These are phyloP conservation scores for Pichia sporocuriosa DNA, from an alignment of 805 yeast genomes.

Conservation along the genomic window DNA sequence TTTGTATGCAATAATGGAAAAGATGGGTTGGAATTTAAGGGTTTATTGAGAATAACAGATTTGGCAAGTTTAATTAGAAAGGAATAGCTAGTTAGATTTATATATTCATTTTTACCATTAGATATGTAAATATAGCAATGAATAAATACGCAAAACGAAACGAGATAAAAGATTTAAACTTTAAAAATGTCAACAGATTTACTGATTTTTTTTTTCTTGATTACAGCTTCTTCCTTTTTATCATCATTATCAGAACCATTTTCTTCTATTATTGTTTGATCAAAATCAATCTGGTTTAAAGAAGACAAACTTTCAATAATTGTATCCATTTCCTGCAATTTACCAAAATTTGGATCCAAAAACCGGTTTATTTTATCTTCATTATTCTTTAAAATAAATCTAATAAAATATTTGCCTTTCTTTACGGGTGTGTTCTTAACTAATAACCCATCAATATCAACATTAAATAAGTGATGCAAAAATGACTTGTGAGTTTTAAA, in stretches of 20 bases:
- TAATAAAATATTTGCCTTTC: slow-evolving; percentile 15
- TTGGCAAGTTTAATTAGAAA: slow-evolving; percentile 7
- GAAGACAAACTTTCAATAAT: slow-evolving; percentile 1
- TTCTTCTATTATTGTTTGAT: slow-evolving; percentile 10
- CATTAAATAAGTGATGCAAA: slow-evolving; percentile 11
- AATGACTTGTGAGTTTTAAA: slow-evolving; percentile 11
- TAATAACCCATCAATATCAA: slow-evolving; percentile 14
- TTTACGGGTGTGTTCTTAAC: slow-evolving; percentile 12
- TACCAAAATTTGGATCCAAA: slow-evolving; percentile 9
- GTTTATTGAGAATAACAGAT: slow-evolving; percentile 11
- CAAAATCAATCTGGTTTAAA: not conserved
- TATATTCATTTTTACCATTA: too few relatives aligned
- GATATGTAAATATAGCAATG: not conserved
- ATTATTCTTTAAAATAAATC: slow-evolving; percentile 3
- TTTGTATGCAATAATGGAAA: slow-evolving; percentile 27
- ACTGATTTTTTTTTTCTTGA: slow-evolving; percentile 14
- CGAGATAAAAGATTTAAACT: slow-evolving; percentile 7
- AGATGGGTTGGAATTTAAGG: slow-evolving; percentile 6
- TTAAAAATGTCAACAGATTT: slow-evolving; percentile 19
- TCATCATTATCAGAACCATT: not conserved
- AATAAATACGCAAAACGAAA: not conserved
- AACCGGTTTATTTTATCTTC: slow-evolving; percentile 6
- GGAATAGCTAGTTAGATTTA: not conserved
- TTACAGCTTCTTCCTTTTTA: not conserved
- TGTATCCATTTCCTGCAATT: not conserved